Base-by-base conservation (phyloP, 495 filamentous ascomycete species). In the Monascus purpureus region DNA sequence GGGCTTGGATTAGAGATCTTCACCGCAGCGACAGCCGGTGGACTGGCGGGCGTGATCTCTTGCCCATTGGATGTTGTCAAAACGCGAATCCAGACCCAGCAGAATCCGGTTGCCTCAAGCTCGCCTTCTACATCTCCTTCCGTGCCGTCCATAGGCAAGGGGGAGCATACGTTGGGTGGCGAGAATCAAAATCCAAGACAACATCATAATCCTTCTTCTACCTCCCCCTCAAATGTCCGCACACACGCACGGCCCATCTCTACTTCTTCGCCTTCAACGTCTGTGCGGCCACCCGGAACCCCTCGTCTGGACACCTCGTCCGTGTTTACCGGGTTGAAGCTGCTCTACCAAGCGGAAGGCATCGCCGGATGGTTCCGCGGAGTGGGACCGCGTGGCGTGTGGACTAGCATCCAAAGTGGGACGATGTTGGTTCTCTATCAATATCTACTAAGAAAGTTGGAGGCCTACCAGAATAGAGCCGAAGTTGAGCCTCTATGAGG, bases 381-480 rank as follows among this genome's bases (percentile, higher is more conserved):
- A 8, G 90, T 97, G 20, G 90, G 85, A 4, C 90, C 90, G 6
- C 73, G 90, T 19, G 74, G 75, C 34, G 84, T 95, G n/a, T 97
- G 90, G 90, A 96, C 90, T 29, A 92, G 84, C 49, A 81, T 95
- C 29, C 90, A 97, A 59, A 90, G 82, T 46, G 82, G 88, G 15
- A 93, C 86, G 30, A 97, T 97, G 90, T 58, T 97, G 44, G 84
- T 97, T 34, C 61, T 94, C 55, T 97, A 97, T 53, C 92, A 96
- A 57, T 76, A 72, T 35, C 61, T 97, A 30, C 52, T 96, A 45
- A 77, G 79, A 49, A 71, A 73, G 60, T 63, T 94, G 42, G 81
- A 83, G 32, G 38, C 51, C 7, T 60, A 59, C 34, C 46, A 64
- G 13, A 33, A 50, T 22, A 13, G 47, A 14, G 50, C 43, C 17